Evolutionary conservation across 148 eudicot species (phyloP), one percentile per base, ranked within the genome.

Genomic region (Vaccinium vitisidaea): DNA sequence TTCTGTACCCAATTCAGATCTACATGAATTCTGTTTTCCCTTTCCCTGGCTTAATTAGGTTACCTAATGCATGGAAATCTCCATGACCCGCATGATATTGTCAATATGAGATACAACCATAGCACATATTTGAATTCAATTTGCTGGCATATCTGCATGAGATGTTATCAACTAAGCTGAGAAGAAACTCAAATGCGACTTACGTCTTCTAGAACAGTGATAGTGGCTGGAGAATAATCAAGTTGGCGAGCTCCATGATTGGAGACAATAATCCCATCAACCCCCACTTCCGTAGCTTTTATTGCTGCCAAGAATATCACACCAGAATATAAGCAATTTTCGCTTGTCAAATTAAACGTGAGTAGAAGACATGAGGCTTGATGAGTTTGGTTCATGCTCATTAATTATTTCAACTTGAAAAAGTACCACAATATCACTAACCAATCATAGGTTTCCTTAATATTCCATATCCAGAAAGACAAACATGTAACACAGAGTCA

Each of bases 181-280:
- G 30, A 54, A 70, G 46, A 39, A 77, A 39, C n/a, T 39, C 14
- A 79, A 46, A 63, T 18, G 69, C 53, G 32, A 54, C 32, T 77
- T 53, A 93, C 95, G 94, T 94, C 97, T 87, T 94, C 95, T 19
- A 96, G 92, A 83, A 87, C 95, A 77, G 89, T 90, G 50, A 94
- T 93, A 54, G 92, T 92, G 75, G 98, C 95, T 12, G 98, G 98
- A 75, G 89, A 75, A 87, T 90, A 90, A 89, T 95, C 98, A 36
- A 95, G 92, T 78, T 95, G 98, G 54, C 98, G 95, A 86, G 90
- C 96, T 82, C 98, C 98, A 80, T 94, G 98, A 87, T 95, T 94
- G 4, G 98, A 95, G 61, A 94, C 95, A 63, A 96, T 78, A 59
- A 94, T 91, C 70, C 95, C 97, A 46, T 87, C 95, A 74, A 91